Evolutionary conservation across 2,329 filamentous ascomycete genomes (phyloP).

Genomic region (Periconia digitata): DNA sequence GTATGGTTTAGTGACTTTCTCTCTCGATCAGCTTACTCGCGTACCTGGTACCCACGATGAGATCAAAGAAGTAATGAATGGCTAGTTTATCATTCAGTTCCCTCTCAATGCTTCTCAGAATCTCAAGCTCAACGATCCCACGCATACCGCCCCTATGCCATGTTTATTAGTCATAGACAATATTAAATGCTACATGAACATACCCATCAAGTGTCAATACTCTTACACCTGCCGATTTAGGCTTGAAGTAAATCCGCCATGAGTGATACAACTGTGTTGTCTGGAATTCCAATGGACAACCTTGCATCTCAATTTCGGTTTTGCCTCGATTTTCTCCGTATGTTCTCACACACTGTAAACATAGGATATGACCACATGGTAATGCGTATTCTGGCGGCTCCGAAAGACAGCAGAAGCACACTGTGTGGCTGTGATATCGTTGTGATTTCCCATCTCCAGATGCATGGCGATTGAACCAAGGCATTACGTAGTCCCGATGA

Average conservation of each 20-base stretch:
- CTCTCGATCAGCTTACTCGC: neutral
- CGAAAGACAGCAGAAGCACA: constrained; percentile 52
- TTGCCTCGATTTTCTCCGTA: constrained; percentile 33
- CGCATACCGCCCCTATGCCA: constrained; percentile 48
- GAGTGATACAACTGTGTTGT: constrained; percentile 8
- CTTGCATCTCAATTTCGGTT: neutral
- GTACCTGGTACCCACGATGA: constrained; percentile 42
- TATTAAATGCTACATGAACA: neutral
- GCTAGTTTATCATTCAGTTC: constrained; percentile 43
- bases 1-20: neutral
- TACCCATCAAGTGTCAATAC: constrained; percentile 49
- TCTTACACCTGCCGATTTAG: constrained; percentile 39
- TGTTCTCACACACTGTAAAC: constrained; percentile 44
- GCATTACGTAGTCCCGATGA: constrained; percentile 4
- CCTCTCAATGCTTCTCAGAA: constrained; percentile 46
- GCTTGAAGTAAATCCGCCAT: constrained; percentile 35
- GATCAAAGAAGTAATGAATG: constrained; percentile 52
- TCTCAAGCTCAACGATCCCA: constrained; percentile 50
- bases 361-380: constrained; percentile 52
- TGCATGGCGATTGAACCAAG: constrained; percentile 3
- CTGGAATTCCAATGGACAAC: constrained; percentile 31
- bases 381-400: constrained; percentile 47
- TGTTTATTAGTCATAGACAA: neutral
- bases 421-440: constrained; percentile 44
- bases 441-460: neutral